These are phyloP conservation scores for Monosporascus cannonballus DNA, from an alignment of 2,329 filamentous ascomycete species.

Conservation along the genomic window DNA sequence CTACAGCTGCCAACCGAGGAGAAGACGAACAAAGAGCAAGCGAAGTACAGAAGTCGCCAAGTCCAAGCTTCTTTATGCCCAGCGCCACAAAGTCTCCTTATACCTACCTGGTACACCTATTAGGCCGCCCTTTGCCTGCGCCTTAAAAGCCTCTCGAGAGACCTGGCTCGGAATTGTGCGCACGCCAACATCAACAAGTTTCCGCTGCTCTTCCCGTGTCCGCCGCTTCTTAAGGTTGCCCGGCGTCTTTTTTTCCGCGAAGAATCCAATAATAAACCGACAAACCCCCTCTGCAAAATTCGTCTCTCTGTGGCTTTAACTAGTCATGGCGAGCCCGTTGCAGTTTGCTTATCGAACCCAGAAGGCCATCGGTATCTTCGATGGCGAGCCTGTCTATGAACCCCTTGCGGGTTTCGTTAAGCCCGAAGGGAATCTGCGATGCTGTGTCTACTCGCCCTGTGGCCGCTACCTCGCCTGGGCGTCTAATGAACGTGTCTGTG, in stretches of 20 bases:
- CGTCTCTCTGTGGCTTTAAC: conserved; percentile 68
- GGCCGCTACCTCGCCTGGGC: conserved; percentile 96
- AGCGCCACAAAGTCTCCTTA: too few species aligned
- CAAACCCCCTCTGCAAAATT: conserved; percentile 16
- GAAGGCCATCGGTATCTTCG: conserved; percentile 91
- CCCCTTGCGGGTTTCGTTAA: conserved; percentile 75
- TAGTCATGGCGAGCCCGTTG: conserved; percentile 89
- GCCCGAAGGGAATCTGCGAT: conserved; percentile 91
- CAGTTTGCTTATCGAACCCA: conserved; percentile 97
- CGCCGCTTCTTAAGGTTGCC: not conserved
- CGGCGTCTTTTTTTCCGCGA: not conserved
- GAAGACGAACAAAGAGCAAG: too few species aligned
- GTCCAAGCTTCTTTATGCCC: too few species aligned
- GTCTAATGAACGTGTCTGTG: conserved; percentile 76
- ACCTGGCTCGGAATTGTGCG: too few species aligned
- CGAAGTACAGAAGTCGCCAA: too few species aligned
- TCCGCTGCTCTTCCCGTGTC: not conserved
- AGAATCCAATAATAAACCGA: conserved; percentile 5
- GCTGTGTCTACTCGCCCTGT: conserved; percentile 91
- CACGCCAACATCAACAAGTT: not conserved
- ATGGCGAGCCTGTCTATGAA: conserved; percentile 85
- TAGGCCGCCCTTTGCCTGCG: too few species aligned
- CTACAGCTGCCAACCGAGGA: not conserved
- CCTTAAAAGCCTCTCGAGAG: too few species aligned
- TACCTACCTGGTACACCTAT: too few species aligned